Evolutionary conservation across 2,329 filamentous ascomycete species (phyloP).

Genomic region (Cladosporium cucumerinum): DNA sequence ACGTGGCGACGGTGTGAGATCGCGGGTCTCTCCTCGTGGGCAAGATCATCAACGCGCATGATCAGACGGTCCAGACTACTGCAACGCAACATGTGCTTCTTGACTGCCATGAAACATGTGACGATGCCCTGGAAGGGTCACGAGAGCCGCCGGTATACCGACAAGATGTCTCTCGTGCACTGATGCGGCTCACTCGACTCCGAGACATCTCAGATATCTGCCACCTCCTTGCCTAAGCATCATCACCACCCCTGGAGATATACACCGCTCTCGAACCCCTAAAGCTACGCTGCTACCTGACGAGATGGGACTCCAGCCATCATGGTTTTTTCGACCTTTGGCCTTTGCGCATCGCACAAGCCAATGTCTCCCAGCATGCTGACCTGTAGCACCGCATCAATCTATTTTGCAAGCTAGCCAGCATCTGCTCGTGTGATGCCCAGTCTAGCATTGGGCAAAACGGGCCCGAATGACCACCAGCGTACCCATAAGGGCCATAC

Average conservation of each 20-base stretch:
- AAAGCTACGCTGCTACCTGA: not conserved
- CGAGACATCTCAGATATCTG: not conserved
- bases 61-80: not conserved
- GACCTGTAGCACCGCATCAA: not conserved
- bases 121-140: not conserved
- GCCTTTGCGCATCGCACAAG: not conserved
- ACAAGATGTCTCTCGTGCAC: not conserved
- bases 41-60: not conserved
- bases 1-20: not conserved
- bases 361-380: constrained; percentile 6
- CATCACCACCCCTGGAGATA: not conserved
- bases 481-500: too few species aligned
- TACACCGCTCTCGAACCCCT: not conserved
- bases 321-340: not conserved
- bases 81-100: not conserved
- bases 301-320: not conserved
- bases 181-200: not conserved
- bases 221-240: not conserved
- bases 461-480: not conserved
- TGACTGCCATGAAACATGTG: not conserved
- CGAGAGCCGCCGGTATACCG: not conserved
- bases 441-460: not conserved
- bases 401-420: not conserved
- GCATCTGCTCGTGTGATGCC: not conserved
- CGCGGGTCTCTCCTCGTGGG: not conserved